Base-by-base conservation (phyloP, 2,329 filamentous ascomycete genomes). In the Polytolypa hystricis region DNA sequence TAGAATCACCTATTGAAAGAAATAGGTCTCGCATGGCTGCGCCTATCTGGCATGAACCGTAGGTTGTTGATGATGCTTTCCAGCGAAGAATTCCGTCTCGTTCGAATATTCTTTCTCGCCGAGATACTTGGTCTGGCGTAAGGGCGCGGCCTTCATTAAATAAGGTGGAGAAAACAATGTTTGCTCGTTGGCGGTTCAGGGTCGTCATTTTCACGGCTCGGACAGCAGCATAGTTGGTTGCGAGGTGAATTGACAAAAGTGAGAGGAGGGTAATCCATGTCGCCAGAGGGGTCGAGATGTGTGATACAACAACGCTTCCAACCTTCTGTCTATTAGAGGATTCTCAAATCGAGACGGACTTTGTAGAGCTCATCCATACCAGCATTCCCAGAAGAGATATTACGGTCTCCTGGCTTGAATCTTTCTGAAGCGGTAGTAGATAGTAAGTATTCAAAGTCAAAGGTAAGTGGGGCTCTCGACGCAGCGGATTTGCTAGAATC, bases 321-420 rank as follows among this genome's bases (percentile, higher is more conserved):
- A 73, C 75, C 65, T 72, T 25, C 21, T 7, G 21, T 25, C n/a
- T n/a, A 25, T 25, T 7, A 25, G 7, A 25, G 21, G n/a, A n/a
- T n/a, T n/a, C n/a, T 25, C 21, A n/a, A 25, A 25, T 25, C n/a
- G 7, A 25, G n/a, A n/a, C n/a, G 21, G n/a, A 7, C 21, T 25
- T 15, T 28, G 20, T 21, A 40, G 23, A 34, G n/a, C n/a, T 28
- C 19, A 31, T 26, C 53, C 66, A 54, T 58, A 73, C 71, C 35
- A 94, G 69, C 74, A 96, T 86, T 2, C 91, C 91, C 21, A 94
- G 43, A 17, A 96, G 68, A 2, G 84, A 89, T 39, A 98, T 84
- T 14, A 94, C 77, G 0, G 89, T 96, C 61, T 96, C 91, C 62
- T 96, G 91, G 46, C 84, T 93, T 9, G 86, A 86, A 56, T 96